These are phyloP conservation scores for Kodamaea nitidulidarum DNA, from an alignment of 805 yeast genomes.

Conservation along the genomic window DNA sequence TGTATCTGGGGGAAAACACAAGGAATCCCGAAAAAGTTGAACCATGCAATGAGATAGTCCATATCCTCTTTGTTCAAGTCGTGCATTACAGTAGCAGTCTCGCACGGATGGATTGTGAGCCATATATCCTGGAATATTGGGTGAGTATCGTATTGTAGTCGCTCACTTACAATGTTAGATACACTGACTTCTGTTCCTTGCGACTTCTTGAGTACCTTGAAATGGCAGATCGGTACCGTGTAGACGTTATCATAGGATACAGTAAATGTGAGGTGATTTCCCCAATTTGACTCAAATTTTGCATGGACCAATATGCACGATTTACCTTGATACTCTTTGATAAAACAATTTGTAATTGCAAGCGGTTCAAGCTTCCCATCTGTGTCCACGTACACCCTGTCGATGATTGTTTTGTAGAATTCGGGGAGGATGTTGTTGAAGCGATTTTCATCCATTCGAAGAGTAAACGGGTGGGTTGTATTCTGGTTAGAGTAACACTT, in stretches of 20 bases:
- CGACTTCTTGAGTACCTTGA: conserved; percentile 14
- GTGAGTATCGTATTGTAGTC: conserved; percentile 9
- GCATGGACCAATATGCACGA: conserved; percentile 3
- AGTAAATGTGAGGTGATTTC: conserved; percentile 18
- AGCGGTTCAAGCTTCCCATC: neutral
- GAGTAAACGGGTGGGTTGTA: neutral
- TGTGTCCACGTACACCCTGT: conserved; percentile 3
- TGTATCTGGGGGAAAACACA: conserved; percentile 5
- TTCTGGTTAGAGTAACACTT: too few species aligned
- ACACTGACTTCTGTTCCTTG: conserved; percentile 2
- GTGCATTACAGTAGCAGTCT: conserved; percentile 16
- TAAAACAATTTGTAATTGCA: conserved; percentile 9
- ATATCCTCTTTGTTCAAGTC: conserved; percentile 9
- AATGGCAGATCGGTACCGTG: conserved; percentile 28
- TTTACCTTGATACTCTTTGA: conserved; percentile 3
- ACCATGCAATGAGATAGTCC: conserved; percentile 7
- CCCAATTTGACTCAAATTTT: neutral
- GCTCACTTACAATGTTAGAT: neutral
- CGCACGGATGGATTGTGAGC: conserved; percentile 32
- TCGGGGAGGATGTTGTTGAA: conserved; percentile 2
- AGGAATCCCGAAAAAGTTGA: conserved; percentile 6
- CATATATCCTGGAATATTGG: conserved; percentile 13
- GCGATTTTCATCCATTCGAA: neutral
- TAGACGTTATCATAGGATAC: conserved; percentile 28
- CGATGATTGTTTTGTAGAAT: neutral